phyloP scores from a whole-genome alignment of 805 yeast genomes.

The Ogataea salicorniae region DNA sequence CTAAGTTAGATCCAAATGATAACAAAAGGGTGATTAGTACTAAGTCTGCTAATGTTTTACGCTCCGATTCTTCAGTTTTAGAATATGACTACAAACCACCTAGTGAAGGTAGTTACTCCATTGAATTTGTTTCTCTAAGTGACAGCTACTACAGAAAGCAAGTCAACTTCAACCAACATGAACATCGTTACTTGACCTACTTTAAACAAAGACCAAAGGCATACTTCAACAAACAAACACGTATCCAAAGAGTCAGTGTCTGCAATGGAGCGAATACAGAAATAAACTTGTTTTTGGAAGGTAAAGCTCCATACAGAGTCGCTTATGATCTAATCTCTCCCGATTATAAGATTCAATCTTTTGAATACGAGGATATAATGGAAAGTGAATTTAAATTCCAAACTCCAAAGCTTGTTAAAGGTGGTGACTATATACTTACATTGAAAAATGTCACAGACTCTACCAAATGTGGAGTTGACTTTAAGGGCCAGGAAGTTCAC shows the following conservation, averaged over 20 bases:
- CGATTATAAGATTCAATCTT: slow-evolving; percentile 39
- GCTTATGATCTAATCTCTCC: slow-evolving; percentile 64
- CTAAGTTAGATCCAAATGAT: slow-evolving; percentile 41
- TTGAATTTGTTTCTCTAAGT: slow-evolving; percentile 58
- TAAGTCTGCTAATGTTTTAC: slow-evolving; percentile 25
- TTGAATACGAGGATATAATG: slow-evolving; percentile 36
- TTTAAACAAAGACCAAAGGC: slow-evolving; percentile 69
- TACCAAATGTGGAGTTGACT: slow-evolving; percentile 72
- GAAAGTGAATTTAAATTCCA: slow-evolving; percentile 36
- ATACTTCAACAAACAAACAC: slow-evolving; percentile 24
- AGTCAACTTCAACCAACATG: slow-evolving; percentile 29
- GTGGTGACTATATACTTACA: slow-evolving; percentile 69
- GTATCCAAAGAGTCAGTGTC: slow-evolving; percentile 16
- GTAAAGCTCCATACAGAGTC: slow-evolving; percentile 74
- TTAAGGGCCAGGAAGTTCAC: slow-evolving; percentile 56
- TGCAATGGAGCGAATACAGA: slow-evolving; percentile 32
- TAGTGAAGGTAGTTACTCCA: slow-evolving; percentile 74
- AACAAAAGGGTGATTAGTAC: slow-evolving; percentile 18
- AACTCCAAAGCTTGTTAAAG: slow-evolving; percentile 52
- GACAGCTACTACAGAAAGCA: slow-evolving; percentile 53
- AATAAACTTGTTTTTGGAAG: slow-evolving; percentile 60
- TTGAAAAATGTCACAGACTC: slow-evolving; percentile 66
- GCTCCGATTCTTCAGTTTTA: slow-evolving; percentile 26
- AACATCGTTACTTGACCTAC: slow-evolving; percentile 58
- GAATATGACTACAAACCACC: slow-evolving; percentile 70